phyloP scores from a whole-genome alignment of 2,329 filamentous ascomycete genomes.

The Emmonsiellopsis sp. region DNA sequence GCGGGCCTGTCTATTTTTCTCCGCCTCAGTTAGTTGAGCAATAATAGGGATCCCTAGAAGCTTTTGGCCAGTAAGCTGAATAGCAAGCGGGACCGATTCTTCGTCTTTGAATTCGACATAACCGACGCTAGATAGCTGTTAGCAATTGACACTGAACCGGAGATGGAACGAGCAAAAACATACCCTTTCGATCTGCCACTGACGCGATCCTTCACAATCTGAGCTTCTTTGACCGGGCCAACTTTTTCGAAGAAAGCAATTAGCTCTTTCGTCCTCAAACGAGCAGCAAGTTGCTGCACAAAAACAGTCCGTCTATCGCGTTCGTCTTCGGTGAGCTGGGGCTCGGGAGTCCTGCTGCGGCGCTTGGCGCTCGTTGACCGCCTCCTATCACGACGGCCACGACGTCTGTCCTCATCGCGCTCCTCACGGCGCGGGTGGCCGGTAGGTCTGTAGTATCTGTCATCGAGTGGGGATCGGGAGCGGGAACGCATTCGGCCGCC shows the following conservation, averaged over 20 bases:
- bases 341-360: constrained; percentile 46
- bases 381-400: constrained; percentile 46
- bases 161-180: constrained; percentile 26
- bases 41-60: constrained; percentile 98
- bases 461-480: constrained; percentile 61
- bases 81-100: constrained; percentile 83
- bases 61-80: constrained; percentile 97
- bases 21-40: constrained; percentile 94
- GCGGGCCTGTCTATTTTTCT: constrained; percentile 96
- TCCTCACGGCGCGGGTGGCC: constrained; percentile 43
- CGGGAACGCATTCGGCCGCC: constrained; percentile 56
- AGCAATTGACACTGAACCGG: not conserved
- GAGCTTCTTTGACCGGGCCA: constrained; percentile 88
- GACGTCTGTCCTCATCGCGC: constrained; percentile 37
- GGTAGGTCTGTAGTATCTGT: constrained; percentile 46
- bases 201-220: constrained; percentile 96
- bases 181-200: constrained; percentile 97
- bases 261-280: constrained; percentile 83
- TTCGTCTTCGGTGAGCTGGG: constrained; percentile 85
- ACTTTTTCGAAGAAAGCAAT: constrained; percentile 94
- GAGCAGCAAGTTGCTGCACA: constrained; percentile 93
- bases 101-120: constrained; percentile 99
- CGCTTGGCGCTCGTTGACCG: constrained; percentile 35
- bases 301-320: constrained; percentile 95
- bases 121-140: constrained; percentile 62